Base-by-base conservation (phyloP, 352 stramenopile genomes). In the Peronospora farinosa region DNA sequence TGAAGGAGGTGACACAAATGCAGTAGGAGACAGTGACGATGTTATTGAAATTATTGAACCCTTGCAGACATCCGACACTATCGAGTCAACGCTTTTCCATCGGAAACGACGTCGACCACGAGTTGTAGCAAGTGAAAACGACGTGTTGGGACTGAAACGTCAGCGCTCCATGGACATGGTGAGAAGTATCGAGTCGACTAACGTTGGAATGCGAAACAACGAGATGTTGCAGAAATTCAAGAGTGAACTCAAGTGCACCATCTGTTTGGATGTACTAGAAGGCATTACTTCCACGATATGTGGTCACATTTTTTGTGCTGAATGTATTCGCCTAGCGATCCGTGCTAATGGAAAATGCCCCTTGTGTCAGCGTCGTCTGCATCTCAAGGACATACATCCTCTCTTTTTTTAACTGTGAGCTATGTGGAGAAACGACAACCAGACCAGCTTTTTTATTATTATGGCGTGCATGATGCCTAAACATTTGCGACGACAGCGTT, bases 251-350 rank as follows among this genome's bases (percentile, higher is more conserved):
- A 91, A 89, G 72, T 91, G 78, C 71, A 89, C 74, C 63, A 84
- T 93, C 37, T 91, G 82, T 40, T 63, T 93, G 1, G 82, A 91
- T 28, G 60, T 74, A 43, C 72, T 91, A 40, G 53, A 87, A 40
- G 68, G 86, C 48, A 91, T 93, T 62, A 90, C 82, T 4, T 88
- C 79, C 19, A 91, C 82, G 1, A 62, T 74, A 23, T 93, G 82
- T 48, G 79, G 82, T 6, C 82, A 93, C 55, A 71, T 91, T 7
- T 93, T 85, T 54, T 93, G 82, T 51, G 66, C 55, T n/a, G 64
- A 67, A 17, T 91, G 76, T 58, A 88, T 93, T 56, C 60, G 67
- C 37, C 51, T 79, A 38, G 78, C 77, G 11, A 85, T 93, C 43
- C 72, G 60, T 16, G 64, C 79, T 25, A 91, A 69, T 5, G 65